phyloP scores from a whole-genome alignment of 306 rosid species.

The Cicer cuneatum region DNA sequence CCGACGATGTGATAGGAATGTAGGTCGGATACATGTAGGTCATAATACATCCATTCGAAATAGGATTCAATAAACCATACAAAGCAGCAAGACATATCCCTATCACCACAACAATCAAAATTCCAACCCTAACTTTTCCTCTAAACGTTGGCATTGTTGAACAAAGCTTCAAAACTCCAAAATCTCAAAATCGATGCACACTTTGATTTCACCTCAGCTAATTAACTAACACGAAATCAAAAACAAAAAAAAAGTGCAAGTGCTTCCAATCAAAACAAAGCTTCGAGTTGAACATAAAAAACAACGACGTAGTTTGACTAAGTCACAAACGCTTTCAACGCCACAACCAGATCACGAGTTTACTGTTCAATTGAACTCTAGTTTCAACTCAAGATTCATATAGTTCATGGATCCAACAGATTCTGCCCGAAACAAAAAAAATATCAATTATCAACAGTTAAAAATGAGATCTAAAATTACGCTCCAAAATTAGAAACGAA shows the following conservation, averaged over 20 bases:
- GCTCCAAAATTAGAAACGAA: background rate
- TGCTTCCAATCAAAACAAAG: background rate
- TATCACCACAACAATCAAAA: slow-evolving; percentile 54
- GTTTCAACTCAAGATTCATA: slow-evolving; percentile 31
- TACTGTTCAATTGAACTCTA: background rate
- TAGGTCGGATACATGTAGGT: slow-evolving; percentile 98
- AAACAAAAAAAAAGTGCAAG: slow-evolving; percentile 11
- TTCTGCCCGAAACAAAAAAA: background rate
- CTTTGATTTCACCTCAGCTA: slow-evolving; percentile 5
- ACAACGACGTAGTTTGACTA: slow-evolving; percentile 4
- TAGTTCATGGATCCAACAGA: slow-evolving; percentile 16
- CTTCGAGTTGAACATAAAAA: slow-evolving; percentile 30
- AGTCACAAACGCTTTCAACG: slow-evolving; percentile 12
- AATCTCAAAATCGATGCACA: slow-evolving; percentile 27
- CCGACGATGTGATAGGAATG: slow-evolving; percentile 68
- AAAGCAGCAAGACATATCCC: slow-evolving; percentile 69
- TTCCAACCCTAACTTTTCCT: slow-evolving; percentile 64
- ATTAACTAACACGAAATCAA: slow-evolving; percentile 13
- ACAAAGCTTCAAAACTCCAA: slow-evolving; percentile 26
- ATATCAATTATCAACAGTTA: slow-evolving; percentile 34
- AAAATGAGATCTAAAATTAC: slow-evolving; percentile 39
- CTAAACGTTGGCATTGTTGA: slow-evolving; percentile 62
- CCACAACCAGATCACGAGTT: slow-evolving; percentile 27
- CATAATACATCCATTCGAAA: slow-evolving; percentile 88
- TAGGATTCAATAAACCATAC: slow-evolving; percentile 73